Evolutionary conservation across 73 alveolate species (phyloP).

Genomic region (Halteria grandinella): DNA sequence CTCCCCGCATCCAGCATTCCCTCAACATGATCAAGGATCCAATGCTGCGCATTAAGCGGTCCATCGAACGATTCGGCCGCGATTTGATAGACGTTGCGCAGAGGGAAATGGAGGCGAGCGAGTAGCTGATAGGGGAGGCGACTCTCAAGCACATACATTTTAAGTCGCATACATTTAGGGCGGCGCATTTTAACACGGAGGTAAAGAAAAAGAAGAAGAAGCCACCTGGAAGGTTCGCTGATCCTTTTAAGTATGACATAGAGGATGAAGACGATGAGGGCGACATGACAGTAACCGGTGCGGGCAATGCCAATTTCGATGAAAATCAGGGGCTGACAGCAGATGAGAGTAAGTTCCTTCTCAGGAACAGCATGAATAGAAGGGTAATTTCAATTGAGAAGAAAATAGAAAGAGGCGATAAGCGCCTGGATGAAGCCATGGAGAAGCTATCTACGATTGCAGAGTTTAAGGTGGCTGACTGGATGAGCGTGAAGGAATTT

Average conservation of each 20-base stretch:
- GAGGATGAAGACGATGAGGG: no score
- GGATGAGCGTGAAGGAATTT: not conserved
- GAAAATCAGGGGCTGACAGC: no score
- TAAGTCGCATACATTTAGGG: not conserved
- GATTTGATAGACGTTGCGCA: conserved; percentile 4
- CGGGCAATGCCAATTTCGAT: no score
- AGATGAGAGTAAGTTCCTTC: no score
- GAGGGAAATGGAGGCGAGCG: no score
- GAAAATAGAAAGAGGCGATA: conserved; percentile 4
- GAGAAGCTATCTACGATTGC: not conserved
- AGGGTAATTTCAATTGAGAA: no score
- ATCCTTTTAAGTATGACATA: no score
- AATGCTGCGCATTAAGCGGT: not conserved
- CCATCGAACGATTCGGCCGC: conserved; percentile 32
- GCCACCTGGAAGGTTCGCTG: not conserved
- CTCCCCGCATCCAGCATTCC: not conserved
- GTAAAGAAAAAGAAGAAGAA: not conserved
- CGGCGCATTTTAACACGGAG: not conserved
- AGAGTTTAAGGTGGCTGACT: not conserved
- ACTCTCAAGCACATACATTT: no score
- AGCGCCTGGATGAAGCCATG: conserved; percentile 9
- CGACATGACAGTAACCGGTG: no score
- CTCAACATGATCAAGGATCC: conserved; percentile 25
- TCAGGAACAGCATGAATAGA: no score
- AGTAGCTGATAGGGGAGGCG: no score